Evolutionary conservation across 768 basidiomycete genomes (phyloP).

Genomic region (Hortiboletus campestris): DNA sequence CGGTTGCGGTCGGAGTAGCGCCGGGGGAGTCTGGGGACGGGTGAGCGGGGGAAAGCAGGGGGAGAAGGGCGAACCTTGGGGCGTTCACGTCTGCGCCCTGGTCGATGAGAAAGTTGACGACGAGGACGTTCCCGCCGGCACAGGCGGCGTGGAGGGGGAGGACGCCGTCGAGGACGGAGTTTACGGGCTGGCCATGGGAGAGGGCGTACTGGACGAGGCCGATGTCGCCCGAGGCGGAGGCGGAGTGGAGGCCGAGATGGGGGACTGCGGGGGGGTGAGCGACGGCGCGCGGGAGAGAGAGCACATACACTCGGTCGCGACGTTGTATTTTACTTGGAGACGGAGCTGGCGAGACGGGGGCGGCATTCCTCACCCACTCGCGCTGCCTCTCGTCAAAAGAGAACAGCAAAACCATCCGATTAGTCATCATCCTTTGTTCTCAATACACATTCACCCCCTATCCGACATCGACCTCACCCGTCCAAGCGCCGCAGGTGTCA

Average conservation of each 20-base stretch:
- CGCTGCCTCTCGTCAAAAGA: conserved; percentile 8
- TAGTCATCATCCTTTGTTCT: conserved; percentile 14
- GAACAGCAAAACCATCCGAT: not conserved
- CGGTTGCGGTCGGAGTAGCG: conserved; percentile 72
- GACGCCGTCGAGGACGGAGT: conserved; percentile 93
- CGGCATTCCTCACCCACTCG: conserved; percentile 27
- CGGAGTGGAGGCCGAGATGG: conserved; percentile 73
- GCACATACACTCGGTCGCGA: conserved; percentile 47
- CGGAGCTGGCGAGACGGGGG: conserved; percentile 37
- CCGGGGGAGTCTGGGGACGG: conserved; percentile 54
- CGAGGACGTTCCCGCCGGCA: conserved; percentile 84
- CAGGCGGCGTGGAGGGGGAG: conserved; percentile 96
- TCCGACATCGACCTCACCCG: conserved; percentile 19
- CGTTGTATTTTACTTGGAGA: conserved; percentile 51
- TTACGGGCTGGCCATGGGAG: conserved; percentile 91
- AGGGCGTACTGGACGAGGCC: conserved; percentile 93
- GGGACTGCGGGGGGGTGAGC: conserved; percentile 48
- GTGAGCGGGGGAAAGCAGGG: conserved; percentile 12
- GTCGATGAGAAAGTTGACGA: conserved; percentile 87
- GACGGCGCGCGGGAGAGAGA: not conserved
- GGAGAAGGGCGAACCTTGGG: conserved; percentile 58
- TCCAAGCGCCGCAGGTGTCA: conserved; percentile 25
- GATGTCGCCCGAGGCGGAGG: conserved; percentile 81
- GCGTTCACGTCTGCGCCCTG: conserved; percentile 98
- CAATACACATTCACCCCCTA: conserved; percentile 4